A percentile compares a stretch with the other conserved stretches of the same genome.
These are phyloP conservation scores for Mycena rosella DNA, from an alignment of 768 basidiomycete species.

Conservation along the genomic window DNA sequence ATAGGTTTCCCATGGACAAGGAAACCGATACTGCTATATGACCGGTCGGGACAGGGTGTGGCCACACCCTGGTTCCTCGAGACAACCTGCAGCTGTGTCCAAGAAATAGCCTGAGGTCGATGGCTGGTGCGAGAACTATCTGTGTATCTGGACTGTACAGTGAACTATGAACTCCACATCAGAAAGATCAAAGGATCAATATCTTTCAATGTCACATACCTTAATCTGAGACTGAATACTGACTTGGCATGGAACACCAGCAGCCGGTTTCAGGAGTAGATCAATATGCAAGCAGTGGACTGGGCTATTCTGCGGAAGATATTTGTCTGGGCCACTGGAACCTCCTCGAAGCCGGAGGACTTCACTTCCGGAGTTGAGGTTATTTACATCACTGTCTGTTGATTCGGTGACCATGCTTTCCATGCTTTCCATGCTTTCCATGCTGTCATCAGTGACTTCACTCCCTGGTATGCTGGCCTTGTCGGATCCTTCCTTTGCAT, in stretches of 20 bases:
- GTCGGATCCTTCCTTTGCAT: background rate
- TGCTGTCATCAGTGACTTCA: background rate
- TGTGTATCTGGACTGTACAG: background rate
- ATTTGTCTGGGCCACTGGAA: too few relatives aligned
- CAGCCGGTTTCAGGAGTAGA: background rate
- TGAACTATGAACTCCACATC: background rate
- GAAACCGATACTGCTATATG: conserved; percentile 14
- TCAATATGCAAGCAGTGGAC: background rate
- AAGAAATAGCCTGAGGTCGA: background rate
- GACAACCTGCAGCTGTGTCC: background rate
- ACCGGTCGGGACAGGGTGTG: background rate
- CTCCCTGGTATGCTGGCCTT: background rate
- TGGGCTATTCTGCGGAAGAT: too few relatives aligned
- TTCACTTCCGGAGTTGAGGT: background rate
- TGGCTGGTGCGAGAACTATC: background rate
- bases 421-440: background rate
- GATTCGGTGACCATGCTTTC: background rate
- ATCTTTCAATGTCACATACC: background rate
- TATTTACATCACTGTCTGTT: background rate
- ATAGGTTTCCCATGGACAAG: background rate
- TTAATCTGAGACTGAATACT: background rate
- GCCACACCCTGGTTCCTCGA: background rate
- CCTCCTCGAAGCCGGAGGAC: background rate
- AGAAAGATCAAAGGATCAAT: background rate
- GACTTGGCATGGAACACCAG: background rate